Evolutionary conservation across 495 filamentous ascomycete species (phyloP), one percentile per base, ranked within the genome.

Genomic region (Endocarpon pusillum): DNA sequence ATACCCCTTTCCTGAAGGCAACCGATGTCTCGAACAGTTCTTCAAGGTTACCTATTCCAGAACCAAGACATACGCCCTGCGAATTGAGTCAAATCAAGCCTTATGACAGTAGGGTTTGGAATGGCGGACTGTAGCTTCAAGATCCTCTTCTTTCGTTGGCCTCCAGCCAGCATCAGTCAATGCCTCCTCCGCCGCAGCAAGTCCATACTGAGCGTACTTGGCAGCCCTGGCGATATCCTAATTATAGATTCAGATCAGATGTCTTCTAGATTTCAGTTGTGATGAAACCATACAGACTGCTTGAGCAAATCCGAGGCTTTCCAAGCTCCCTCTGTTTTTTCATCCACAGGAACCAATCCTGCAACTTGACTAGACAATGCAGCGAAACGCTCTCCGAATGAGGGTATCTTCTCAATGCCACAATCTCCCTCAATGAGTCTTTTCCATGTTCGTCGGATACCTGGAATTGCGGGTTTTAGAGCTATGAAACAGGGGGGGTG

Each of bases 1-100:
- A 58, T 42, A 84, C 84, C 39, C 75, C 73, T 59, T 71, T 66
- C 22, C 24, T 79, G 66, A 55, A 91, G 2, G 69, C 69, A 27
- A 92, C 49, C 26, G 78, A 82, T 1, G 84, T 87, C 39, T 75
- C 57, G 53, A 87, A 93, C 6, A 89, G 68, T 42, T 93, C 84
- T 16, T 91, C 79, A 23, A 97, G 67, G 48, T 82, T 93, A 4
- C 89, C 89, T 46, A 97, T 96, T 2, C 89, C 89, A 29, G 84
- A 94, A n/a, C 89, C 89, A 12, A 97, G 57, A 46, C 86, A 93
- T 4, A 96, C 75, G 1, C 89, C 89, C 58, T 78, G 32, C 27
- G 18, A 22, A n/a, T n/a, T n/a, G n/a, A 12, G 11, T 2, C 7
- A 17, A 16, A 9, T 15, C 35, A 3, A 38, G 33, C 28, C 16